Base-by-base conservation (phyloP, 2,329 filamentous ascomycete genomes). In the Graphiopsis chlorocephala region DNA sequence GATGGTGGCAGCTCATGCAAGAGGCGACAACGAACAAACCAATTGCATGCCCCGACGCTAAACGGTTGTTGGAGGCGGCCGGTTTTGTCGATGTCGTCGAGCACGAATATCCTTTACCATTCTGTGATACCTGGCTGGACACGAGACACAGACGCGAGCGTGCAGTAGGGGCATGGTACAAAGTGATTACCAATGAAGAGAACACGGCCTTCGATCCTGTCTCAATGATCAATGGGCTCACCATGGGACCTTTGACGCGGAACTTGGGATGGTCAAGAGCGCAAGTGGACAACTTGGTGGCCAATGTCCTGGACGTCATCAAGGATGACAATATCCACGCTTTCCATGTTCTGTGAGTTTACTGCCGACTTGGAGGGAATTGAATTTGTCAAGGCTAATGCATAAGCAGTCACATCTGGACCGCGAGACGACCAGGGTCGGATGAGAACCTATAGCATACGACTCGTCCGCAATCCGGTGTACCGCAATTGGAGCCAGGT, bases 11-110 rank as follows among this genome's bases (percentile, higher is more conserved):
- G 28, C 85, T 86, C 64, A 80, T 96, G 64, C 82, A 86, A 56
- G 83, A 86, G 64, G 90, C 90, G 50, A 93, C 92, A 69, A 83
- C 87, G 55, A 84, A 86, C 56, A 87, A 87, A 57, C 88, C 89
- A 33, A 83, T 96, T 64, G 82, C 83, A 6, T 89, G 89, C 74
- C 88, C 86, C 68, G 80, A 83, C 68, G 92, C 84, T 53, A 83
- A 82, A 68, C 79, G 81, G 67, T 82, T 86, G 69, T 82, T 98
- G 63, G 82, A 87, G 69, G 79, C 84, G 5, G 85, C 88, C 58
- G 94, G 94, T 15, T 97, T 96, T 74, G 87, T 88, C 42, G 89
- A 97, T 66, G 87, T 97, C 38, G 66, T 64, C 26, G 70, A 84
- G 85, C 68, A 88, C 94, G 74, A 82, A 86, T 66, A 83, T 86